phyloP scores from a whole-genome alignment of 2,329 filamentous ascomycete genomes.

The Colletotrichum sp. region DNA sequence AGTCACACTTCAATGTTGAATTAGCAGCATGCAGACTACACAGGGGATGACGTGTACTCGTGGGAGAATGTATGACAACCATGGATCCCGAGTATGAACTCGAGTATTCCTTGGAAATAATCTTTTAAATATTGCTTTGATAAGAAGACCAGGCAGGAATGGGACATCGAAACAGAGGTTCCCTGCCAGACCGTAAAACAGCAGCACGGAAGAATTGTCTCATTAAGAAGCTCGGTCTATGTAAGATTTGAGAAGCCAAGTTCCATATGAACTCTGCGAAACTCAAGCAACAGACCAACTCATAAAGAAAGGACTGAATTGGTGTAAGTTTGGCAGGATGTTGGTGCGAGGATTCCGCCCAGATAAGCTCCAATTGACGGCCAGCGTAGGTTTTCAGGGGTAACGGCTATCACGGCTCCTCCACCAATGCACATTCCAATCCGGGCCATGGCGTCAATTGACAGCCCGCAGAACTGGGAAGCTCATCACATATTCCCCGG shows the following conservation, averaged over 20 bases:
- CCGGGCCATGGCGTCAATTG: background rate
- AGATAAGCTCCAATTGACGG: background rate
- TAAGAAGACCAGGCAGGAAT: background rate
- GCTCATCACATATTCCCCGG: background rate
- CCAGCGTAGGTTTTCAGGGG: background rate
- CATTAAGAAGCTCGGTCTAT: background rate
- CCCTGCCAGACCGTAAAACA: background rate
- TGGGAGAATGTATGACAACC: background rate
- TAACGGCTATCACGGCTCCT: background rate
- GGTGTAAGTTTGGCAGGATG: background rate
- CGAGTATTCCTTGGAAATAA: background rate
- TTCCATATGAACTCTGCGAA: background rate
- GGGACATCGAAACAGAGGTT: background rate
- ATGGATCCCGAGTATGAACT: background rate
- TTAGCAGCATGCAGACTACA: background rate
- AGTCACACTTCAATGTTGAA: background rate
- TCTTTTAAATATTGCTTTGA: background rate
- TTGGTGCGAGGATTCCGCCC: background rate
- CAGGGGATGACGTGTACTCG: background rate
- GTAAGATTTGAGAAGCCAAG: background rate
- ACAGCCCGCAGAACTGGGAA: background rate
- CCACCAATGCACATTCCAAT: background rate
- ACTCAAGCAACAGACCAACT: background rate
- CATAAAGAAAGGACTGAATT: background rate
- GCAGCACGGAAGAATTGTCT: background rate